Conservation (phyloP, 495 filamentous ascomycete species). For the Aspergillus saccharolyticus region DNA sequence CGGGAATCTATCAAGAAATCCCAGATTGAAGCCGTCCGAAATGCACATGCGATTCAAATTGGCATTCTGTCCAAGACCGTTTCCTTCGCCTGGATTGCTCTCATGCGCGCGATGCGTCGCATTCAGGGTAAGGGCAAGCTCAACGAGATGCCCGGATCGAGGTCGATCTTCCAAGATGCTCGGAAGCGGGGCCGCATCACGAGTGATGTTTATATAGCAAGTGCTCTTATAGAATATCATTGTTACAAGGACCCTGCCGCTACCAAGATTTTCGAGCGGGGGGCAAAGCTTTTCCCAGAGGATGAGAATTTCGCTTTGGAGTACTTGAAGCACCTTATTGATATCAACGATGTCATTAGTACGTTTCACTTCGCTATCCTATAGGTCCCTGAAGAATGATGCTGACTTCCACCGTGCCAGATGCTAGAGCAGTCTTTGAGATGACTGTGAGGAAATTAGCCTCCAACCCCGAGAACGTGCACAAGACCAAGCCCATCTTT, state of each 20-base stretch:
- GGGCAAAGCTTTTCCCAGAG: slow-evolving; percentile 84
- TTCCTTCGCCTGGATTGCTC: slow-evolving; percentile 87
- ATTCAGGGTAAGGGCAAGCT: slow-evolving; percentile 87
- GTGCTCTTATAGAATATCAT: slow-evolving; percentile 86
- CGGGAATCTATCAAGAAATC: slow-evolving; percentile 52
- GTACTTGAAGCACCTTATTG: slow-evolving; percentile 89
- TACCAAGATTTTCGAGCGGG: slow-evolving; percentile 90
- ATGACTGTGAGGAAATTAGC: slow-evolving; percentile 77
- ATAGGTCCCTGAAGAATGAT: neutral
- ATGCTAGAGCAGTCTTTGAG: slow-evolving; percentile 92
- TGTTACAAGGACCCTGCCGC: slow-evolving; percentile 92
- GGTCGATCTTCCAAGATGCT: slow-evolving; percentile 82
- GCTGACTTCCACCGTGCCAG: slow-evolving; percentile 42
- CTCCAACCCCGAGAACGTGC: slow-evolving; percentile 61
- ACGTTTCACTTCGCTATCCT: slow-evolving; percentile 34
- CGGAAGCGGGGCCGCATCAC: slow-evolving; percentile 78
- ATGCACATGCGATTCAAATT: slow-evolving; percentile 65
- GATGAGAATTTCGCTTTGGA: slow-evolving; percentile 89
- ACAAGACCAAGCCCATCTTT: slow-evolving; percentile 79
- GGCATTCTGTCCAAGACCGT: slow-evolving; percentile 70
- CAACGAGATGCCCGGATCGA: slow-evolving; percentile 64
- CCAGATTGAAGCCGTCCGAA: slow-evolving; percentile 66
- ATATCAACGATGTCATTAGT: slow-evolving; percentile 90
- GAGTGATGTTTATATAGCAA: slow-evolving; percentile 89
- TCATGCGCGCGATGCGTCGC: slow-evolving; percentile 90